A percentile compares a stretch with the other conserved stretches of the same genome.
phyloP scores from a whole-genome alignment of 192 early-diverging fungal species.

The Borealophlyctis nickersoniae region DNA sequence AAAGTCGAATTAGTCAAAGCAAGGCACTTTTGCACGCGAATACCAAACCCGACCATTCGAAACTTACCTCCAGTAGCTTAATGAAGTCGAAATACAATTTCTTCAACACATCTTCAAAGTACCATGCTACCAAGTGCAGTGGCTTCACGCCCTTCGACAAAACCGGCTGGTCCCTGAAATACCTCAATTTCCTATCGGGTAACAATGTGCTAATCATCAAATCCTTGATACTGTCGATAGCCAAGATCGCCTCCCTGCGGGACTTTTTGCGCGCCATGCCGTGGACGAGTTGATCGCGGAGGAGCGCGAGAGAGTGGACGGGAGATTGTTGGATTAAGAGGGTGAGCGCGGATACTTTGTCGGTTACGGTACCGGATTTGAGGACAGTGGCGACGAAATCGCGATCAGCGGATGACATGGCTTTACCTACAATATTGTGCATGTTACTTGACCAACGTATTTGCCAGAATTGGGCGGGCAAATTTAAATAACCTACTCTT shows the following conservation, averaged over 20 bases:
- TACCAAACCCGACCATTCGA: too few species aligned
- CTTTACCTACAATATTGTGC: conserved; percentile 24
- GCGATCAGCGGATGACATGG: conserved; percentile 73
- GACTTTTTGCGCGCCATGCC: conserved; percentile 88
- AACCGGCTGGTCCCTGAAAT: conserved; percentile 89
- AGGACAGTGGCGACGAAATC: conserved; percentile 86
- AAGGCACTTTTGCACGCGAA: conserved; percentile 4
- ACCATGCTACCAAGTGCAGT: conserved; percentile 84
- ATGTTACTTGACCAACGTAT: conserved; percentile 1
- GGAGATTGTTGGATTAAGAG: conserved; percentile 91
- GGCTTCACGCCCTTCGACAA: conserved; percentile 53
- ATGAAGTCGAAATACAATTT: conserved; percentile 88
- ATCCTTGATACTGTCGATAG: conserved; percentile 86
- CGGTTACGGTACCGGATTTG: conserved; percentile 86
- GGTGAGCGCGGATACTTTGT: conserved; percentile 90
- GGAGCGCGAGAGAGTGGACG: conserved; percentile 73
- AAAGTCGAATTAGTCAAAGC: conserved; percentile 10
- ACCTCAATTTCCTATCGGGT: conserved; percentile 85
- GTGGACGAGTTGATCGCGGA: conserved; percentile 60
- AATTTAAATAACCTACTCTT: conserved; percentile 3
- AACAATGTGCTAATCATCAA: conserved; percentile 77
- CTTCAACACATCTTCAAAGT: conserved; percentile 93
- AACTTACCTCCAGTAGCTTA: conserved; percentile 74
- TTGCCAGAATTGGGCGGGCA: conserved; percentile 3
- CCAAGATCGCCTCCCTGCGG: conserved; percentile 79